These are phyloP conservation scores for Aspergillus texensis DNA, from an alignment of 2,329 filamentous ascomycete species.

Conservation along the genomic window DNA sequence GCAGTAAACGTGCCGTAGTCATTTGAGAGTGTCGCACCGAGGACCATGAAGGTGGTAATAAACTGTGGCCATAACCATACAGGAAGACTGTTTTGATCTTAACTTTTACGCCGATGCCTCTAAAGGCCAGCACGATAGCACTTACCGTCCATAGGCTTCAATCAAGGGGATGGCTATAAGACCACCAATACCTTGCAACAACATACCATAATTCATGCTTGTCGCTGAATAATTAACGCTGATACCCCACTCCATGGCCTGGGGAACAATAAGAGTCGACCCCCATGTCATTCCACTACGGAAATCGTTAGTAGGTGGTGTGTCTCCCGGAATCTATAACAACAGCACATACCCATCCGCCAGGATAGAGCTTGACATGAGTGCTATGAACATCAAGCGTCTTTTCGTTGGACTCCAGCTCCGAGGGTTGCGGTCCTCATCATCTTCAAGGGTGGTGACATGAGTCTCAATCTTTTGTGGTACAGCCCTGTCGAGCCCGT, in stretches of 20 bases:
- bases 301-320: neutral
- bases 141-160: conserved; percentile 44
- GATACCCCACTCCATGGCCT: conserved; percentile 40
- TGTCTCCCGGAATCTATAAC: neutral
- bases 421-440: conserved; percentile 22
- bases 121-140: conserved; percentile 7
- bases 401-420: conserved; percentile 35
- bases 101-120: neutral
- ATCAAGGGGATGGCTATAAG: conserved; percentile 43
- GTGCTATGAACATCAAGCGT: conserved; percentile 34
- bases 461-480: neutral
- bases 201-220: conserved; percentile 44
- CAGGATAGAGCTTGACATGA: conserved; percentile 40
- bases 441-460: neutral
- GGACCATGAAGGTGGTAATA: conserved; percentile 42
- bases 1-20: conserved; percentile 44
- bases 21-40: conserved; percentile 43
- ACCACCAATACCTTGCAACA: conserved; percentile 43
- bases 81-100: conserved; percentile 33
- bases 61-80: conserved; percentile 48
- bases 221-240: conserved; percentile 37
- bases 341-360: conserved; percentile 35
- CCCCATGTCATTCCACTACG: conserved; percentile 44
- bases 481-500: neutral
- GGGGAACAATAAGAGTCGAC: conserved; percentile 42